Base-by-base conservation (phyloP, 371 early-diverging fungal species). In the Mortierella sp. region DNA sequence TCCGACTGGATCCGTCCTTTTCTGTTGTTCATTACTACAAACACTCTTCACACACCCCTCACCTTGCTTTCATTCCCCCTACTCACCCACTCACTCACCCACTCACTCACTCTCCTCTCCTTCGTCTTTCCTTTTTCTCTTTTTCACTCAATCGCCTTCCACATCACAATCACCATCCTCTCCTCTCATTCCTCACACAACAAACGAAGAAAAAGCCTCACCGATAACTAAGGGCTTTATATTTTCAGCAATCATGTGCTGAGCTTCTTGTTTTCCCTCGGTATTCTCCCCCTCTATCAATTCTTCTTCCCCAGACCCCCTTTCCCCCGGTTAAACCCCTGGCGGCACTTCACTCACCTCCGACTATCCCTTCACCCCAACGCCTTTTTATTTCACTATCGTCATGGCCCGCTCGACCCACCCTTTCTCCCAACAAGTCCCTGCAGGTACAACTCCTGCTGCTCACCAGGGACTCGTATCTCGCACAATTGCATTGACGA, bases 381-480 rank as follows among this genome's bases (percentile, higher is more conserved):
- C 68, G 38, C 68, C 65, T 35, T 24, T 41, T 41, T 68, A 41
- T 41, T 38, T 68, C 38, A 21, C 10, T 2, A 7, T 21, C 24
- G 41, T 11, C 41, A 68, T 68, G 68, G 24, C 11, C 68, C 68
- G 24, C 41, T 41, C 68, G 41, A 24, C 41, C n/a, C 38, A 21
- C 18, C 11, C 18, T 7, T 38, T 8, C 1, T 38, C 38, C 2
- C 41, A 38, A 3, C 24, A 41, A 35, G 68, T 68, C 68, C 68
- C 68, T 68, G 68, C 68, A 68, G 38, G 72, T 51, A 72, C 49
- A 72, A 6, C 63, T 70, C 65, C 75, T 75, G 8, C n/a, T 27
- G 35, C 46, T 75, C 68, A 41, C 3, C 68, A 41, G 4, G 21
- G 51, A 16, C 29, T 24, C 35, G 5, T 35, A 60, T 41, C 41